Evolutionary conservation across 441 rosid species (phyloP), one percentile per base, ranked within the genome.

Genomic region (Erodium moschatum): DNA sequence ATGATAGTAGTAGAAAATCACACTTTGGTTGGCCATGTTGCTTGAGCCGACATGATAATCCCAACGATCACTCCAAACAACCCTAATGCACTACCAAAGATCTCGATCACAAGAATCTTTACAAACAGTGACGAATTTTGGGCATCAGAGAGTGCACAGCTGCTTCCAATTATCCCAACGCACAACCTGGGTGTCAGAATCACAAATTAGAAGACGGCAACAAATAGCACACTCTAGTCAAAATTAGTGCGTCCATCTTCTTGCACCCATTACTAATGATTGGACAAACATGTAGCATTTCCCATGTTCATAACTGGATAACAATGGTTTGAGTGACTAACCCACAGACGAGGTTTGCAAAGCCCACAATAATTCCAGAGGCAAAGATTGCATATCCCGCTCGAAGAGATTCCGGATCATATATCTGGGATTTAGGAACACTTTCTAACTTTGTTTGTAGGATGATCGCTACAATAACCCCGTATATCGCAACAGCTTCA

Each of bases 301-400:
- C 27, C 27, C 27, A 24, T 24, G 27, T 24, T 24, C 0, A 24
- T 24, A 62, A 4, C 54, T 3, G 65, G 10, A 50, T 13, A 54
- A 13, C 31, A 24, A 15, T 65, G 77, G 82, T 72, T 72, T 7
- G 73, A 76, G 83, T 78, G 68, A 70, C 82, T 19, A 72, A 94
- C 97, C 99, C 97, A 76, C 99, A 94, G 67, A 91, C 92, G 76
- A 94, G 97, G 82, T 92, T 92, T 63, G 98, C 98, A 77, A 90
- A 92, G 72, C 97, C 98, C 72, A 92, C 98, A 20, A 92, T 90
- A 72, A 90, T 87, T 77, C 98, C 98, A 64, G 98, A 92, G 6
- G 98, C 96, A 71, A 92, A 94, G 80, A 94, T 91, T 67, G 98
- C 87, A 82, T 89, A 89, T 79, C 97, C 98, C 50, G 98, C 98